A percentile compares a stretch with the other conserved stretches of the same genome.
These are phyloP conservation scores for Tetradesmus obliquus DNA, from an alignment of 139 green algal species.

Conservation along the genomic window DNA sequence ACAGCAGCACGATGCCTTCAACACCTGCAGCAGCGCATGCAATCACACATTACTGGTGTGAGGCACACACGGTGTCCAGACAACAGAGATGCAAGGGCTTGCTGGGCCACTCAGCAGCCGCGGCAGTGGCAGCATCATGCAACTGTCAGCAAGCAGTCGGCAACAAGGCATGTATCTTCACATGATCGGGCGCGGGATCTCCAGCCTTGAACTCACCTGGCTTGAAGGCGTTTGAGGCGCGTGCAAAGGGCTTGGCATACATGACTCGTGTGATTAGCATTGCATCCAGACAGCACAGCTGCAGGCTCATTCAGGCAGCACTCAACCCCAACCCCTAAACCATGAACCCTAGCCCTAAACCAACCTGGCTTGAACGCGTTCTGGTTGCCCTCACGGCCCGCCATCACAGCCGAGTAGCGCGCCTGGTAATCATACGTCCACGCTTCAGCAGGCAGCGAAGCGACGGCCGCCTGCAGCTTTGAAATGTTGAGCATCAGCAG, in stretches of 20 bases:
- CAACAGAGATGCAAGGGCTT: too few species aligned
- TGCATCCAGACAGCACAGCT: constrained; percentile 61
- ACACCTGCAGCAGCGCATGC: constrained; percentile 43
- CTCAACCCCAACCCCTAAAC: too few species aligned
- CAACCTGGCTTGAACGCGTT: constrained; percentile 70
- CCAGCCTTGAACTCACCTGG: constrained; percentile 22
- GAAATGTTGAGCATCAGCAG: constrained; percentile 59
- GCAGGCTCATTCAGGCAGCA: constrained; percentile 11
- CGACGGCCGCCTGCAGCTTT: constrained; percentile 47
- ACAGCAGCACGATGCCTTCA: constrained; percentile 66
- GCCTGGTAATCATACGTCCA: constrained; percentile 56
- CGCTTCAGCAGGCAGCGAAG: constrained; percentile 49
- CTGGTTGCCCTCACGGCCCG: constrained; percentile 61
- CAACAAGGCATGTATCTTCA: too few species aligned
- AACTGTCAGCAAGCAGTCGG: too few species aligned
- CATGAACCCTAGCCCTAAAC: too few species aligned
- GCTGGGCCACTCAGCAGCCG: too few species aligned
- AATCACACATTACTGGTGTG: not conserved
- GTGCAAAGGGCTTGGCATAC: too few species aligned
- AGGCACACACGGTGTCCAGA: too few species aligned
- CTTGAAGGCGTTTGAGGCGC: constrained; percentile 63
- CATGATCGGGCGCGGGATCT: too few species aligned
- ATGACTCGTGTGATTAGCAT: constrained; percentile 41
- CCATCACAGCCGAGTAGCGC: constrained; percentile 64
- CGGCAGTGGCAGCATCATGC: too few species aligned